Base-by-base conservation (phyloP, 2,329 filamentous ascomycete species). In the Exophiala calicioides region DNA sequence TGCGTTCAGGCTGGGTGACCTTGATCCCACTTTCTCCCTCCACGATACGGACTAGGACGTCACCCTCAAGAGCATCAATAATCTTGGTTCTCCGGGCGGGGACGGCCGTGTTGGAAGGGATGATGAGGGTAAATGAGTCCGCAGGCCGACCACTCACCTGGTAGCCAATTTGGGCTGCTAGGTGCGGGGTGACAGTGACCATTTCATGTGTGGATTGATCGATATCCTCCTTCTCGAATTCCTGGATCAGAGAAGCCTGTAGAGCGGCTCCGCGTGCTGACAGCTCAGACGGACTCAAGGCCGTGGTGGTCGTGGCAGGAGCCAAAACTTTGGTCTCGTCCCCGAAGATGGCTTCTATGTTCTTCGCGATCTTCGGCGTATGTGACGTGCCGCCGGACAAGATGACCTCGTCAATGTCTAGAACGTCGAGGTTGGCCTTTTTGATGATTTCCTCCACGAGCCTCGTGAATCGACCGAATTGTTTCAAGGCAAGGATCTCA, bases 171-270 rank as follows among this genome's bases (percentile, higher is more conserved):
- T 91, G 87, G 65, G 90, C 86, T 60, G 82, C 78, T 55, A 95
- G 84, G 74, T 98, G 93, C 61, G 90, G 89, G 41, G 94, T 90
- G 12, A 90, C 91, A 24, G 91, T 96, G 56, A 98, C 90, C 65
- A 90, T 88, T 41, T 93, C 85, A 76, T 98, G 91, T 36, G 90
- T 95, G 54, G 88, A 95, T 77, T 96, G 90, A 67, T 94, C 88
- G 60, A 98, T 94, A 65, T 97, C 91, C 58, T 89, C 84, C 59
- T 82, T 79, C 62, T 98, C 93, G 70, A 95, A 98, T 69, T 95
- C 91, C 69, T 90, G 84, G 68, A 98, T 89, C 55, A 98, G 76
- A 51, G 85, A 94, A 27, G 93, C 93, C 73, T 98, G 93, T 61
- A 98, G 89, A 23, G 93, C 91, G 52, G 93, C 93, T 64, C 93